phyloP scores from a whole-genome alignment of 345 rosid genomes.

The Ceriops zippeliana region DNA sequence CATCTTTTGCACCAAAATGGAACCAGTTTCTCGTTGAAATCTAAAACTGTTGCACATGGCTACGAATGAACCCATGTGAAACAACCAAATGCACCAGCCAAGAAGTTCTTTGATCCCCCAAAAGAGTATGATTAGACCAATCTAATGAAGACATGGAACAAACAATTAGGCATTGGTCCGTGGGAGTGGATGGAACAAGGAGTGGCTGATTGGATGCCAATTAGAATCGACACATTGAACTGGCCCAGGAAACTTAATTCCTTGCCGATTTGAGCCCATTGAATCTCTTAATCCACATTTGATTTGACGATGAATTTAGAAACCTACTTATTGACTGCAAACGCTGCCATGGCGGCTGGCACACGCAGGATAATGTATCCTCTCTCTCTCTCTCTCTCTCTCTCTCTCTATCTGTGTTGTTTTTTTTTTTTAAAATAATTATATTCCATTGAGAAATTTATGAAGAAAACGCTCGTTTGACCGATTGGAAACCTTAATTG shows the following conservation, averaged over 20 bases:
- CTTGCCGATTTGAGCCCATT: too few species aligned
- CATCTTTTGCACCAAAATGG: neutral
- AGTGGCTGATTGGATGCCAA: too few species aligned
- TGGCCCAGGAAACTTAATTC: neutral
- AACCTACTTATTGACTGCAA: neutral
- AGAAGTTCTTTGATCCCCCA: neutral
- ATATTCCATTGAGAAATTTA: too few species aligned
- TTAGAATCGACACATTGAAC: neutral
- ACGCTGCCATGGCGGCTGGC: neutral
- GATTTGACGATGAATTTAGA: too few species aligned
- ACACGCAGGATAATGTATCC: neutral
- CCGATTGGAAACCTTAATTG: too few species aligned
- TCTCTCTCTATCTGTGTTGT: too few species aligned
- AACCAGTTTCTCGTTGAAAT: conserved; percentile 6
- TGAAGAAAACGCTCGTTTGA: too few species aligned
- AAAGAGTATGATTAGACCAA: neutral
- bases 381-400: too few species aligned
- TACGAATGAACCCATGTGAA: neutral
- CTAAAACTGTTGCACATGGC: conserved; percentile 14
- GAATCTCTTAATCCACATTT: too few species aligned
- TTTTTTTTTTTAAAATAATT: too few species aligned
- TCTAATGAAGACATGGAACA: neutral
- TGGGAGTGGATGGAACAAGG: neutral
- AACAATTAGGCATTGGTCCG: neutral
- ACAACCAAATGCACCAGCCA: neutral